Conservation (phyloP, 2,329 filamentous ascomycete species). For the Aspergillus quadrilineatus region DNA sequence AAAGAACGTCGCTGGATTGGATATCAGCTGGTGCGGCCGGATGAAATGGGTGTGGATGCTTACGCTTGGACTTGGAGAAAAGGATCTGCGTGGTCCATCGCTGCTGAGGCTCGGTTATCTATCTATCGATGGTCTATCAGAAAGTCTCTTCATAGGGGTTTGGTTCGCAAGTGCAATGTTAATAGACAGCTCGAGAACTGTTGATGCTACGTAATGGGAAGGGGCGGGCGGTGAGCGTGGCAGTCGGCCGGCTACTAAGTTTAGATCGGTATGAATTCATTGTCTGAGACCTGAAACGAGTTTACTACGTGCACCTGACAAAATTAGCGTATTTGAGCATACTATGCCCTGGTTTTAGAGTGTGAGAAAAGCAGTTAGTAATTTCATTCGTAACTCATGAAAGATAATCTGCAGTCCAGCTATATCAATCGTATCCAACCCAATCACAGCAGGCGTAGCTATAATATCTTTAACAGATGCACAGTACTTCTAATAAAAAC, state of each 20-base stretch:
- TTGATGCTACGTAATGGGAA: neutral
- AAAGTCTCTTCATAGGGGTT: neutral
- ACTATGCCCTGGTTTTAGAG: neutral
- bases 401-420: neutral
- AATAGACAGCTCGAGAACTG: neutral
- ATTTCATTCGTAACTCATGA: constrained; percentile 11
- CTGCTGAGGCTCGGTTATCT: constrained; percentile 10
- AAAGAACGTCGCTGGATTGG: constrained; percentile 73
- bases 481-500: neutral
- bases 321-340: too few relatives aligned
- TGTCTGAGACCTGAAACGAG: neutral
- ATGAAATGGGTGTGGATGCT: constrained; percentile 15
- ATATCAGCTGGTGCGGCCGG: constrained; percentile 5
- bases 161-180: neutral
- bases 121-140: neutral
- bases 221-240: neutral
- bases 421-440: constrained; percentile 3
- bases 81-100: constrained; percentile 43
- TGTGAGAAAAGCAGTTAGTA: neutral
- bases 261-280: neutral
- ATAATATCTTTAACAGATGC: constrained; percentile 2
- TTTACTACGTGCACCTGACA: too few relatives aligned
- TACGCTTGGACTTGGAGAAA: constrained; percentile 52
- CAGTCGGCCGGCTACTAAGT: neutral
- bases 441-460: neutral